Evolutionary conservation across 306 rosid species (phyloP), one percentile per base, ranked within the genome.

Genomic region (Prunus dulcis): DNA sequence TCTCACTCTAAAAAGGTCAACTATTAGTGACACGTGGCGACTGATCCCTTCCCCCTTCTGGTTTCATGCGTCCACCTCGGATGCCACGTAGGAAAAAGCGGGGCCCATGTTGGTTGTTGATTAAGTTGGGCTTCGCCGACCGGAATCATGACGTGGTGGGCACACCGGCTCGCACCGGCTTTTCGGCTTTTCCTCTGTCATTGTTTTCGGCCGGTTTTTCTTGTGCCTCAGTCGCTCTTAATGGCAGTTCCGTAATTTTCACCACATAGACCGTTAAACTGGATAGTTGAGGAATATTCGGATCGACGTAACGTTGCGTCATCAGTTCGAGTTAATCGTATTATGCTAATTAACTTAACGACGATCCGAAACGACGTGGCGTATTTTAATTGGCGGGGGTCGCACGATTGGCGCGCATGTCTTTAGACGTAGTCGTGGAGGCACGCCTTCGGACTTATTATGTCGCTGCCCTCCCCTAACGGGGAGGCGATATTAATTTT

Each of bases 81-180:
- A 82, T 1, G 85, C 83, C 96, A 87, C 87, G 93, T 87, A 87
- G 83, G 41, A 0, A 12, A 2, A 0, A 8, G 62, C 28, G 67
- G 83, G 81, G 18, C 85, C 86, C 67, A 30, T 34, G 17, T 79
- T 75, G 76, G 86, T 84, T 90, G 53, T 69, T 67, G 28, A 75
- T 63, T 66, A 86, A 82, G 89, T 41, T 68, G 69, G n/a, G 77
- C 53, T 82, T 80, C 51, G 88, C 84, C 89, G 85, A 83, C 88
- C 81, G 38, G 46, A 66, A 84, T 90, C 20, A 83, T 87, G 84
- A 73, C 84, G 78, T 71, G 32, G 22, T 55, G 66, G n/a, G 38
- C 66, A 38, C 90, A 84, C 84, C 87, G 28, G 6, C 74, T 64
- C 78, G 7, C 77, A 77, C 84, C 61, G 64, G 58, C 74, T 23